phyloP scores from a whole-genome alignment of 371 early-diverging fungal species.

The Rhizopus stolonifer region DNA sequence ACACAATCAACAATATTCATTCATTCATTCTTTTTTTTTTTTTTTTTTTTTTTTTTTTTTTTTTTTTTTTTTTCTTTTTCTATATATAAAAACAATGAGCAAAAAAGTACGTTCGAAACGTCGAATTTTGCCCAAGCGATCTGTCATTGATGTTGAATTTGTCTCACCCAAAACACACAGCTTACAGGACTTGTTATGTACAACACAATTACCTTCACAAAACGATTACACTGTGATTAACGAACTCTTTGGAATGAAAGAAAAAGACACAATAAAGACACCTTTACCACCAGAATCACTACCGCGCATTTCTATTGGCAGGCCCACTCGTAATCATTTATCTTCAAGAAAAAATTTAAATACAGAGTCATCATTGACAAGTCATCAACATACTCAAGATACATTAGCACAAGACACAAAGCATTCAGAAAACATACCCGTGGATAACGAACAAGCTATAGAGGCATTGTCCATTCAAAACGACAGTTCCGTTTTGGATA shows the following conservation, averaged over 20 bases:
- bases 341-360: no score
- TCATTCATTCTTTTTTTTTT: conserved; percentile 1
- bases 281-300: neutral
- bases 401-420: no score
- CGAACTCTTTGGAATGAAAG: neutral
- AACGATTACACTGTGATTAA: neutral
- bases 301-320: neutral
- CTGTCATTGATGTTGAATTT: neutral
- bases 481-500: no score
- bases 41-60: conserved; percentile 1
- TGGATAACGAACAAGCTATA: no score
- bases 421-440: no score
- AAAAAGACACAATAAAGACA: neutral
- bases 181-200: neutral
- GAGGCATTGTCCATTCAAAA: no score
- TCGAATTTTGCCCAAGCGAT: neutral
- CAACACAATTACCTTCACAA: neutral
- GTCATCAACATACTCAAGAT: no score
- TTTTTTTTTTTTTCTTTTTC: conserved; percentile 2
- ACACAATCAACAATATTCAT: neutral
- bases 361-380: no score
- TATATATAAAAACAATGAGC: no score
- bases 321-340: neutral
- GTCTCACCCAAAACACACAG: neutral
- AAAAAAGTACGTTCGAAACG: neutral